phyloP scores from a whole-genome alignment of 345 rosid genomes.

The Capsella bursapastoris region DNA sequence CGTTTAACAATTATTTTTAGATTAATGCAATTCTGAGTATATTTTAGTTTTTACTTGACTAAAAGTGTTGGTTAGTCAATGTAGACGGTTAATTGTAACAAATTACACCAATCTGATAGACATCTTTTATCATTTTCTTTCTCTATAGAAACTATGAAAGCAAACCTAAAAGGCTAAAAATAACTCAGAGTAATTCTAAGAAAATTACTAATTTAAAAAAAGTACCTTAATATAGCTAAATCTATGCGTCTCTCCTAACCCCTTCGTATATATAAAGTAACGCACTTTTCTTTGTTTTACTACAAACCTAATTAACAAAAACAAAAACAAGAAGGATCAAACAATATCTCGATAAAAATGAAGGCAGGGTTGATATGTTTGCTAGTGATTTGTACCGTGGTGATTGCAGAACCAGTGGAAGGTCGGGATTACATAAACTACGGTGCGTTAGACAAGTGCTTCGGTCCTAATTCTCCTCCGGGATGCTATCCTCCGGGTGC shows the following conservation, averaged over 20 bases:
- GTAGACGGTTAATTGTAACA: background rate
- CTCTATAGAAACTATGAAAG: background rate
- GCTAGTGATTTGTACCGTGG: background rate
- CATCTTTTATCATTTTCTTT: too few species aligned
- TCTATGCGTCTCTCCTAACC: background rate
- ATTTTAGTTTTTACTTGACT: background rate
- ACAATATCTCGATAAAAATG: background rate
- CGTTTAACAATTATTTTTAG: background rate
- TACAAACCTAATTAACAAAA: background rate
- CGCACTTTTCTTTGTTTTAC: background rate
- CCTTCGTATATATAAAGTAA: background rate
- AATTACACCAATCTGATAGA: background rate
- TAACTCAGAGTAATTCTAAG: too few species aligned
- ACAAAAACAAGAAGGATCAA: background rate
- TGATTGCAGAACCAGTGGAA: conserved; percentile 6
- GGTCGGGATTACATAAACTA: background rate
- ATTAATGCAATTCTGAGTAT: background rate
- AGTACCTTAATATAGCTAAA: background rate
- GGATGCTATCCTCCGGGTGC: conserved; percentile 18
- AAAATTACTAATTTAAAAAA: too few species aligned
- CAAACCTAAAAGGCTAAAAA: background rate
- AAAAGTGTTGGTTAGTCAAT: background rate
- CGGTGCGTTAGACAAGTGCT: background rate
- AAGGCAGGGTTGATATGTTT: conserved; percentile 14
- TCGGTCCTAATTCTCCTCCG: background rate